Base-by-base conservation (phyloP, 768 basidiomycete genomes). In the Mycena vulgaris region DNA sequence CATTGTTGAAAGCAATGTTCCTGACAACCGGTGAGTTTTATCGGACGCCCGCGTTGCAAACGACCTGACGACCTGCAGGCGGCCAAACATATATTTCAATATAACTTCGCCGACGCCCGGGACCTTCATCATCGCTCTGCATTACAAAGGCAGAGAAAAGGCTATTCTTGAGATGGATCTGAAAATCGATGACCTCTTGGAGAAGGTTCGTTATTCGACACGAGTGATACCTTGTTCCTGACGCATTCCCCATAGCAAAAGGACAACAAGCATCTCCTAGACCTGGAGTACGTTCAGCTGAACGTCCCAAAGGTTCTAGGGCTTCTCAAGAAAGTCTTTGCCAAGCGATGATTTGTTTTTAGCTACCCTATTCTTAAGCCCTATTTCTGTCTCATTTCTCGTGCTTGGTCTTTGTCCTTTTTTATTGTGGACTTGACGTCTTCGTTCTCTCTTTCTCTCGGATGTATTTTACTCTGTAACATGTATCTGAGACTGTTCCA, bases 111-210 rank as follows among this genome's bases (percentile, higher is more conserved):
- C 98, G 2, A 95, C 95, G 10, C 97, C 98, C 0, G 98, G 98
- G 53, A 98, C 98, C 11, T 99, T 98, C 82, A 97, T 99, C 80
- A 99, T 99, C 73, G 98, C 97, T 5, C 86, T 99, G 60, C 97
- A 99, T 81, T 99, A 99, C 85, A 98, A 98, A 82, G 98, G 98
- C 47, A 90, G 98, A 23, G 98, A 99, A 78, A 98, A 98, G 84
- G 97, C 98, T 21, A 99, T 99, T 75, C 89, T 99, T 40, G 98
- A 99, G 87, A 99, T 99, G 98, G 96, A 98, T 83, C 89, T 99
- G 62, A 98, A 98, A 85, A 98, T 99, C 75, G 97, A 99, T 81
- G 97, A 99, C 82, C 82, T 99, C 71, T 83, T 98, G 78, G 97
- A 99, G 82, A 98, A 98, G 93, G 96, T 96, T 72, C 31, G 89